Evolutionary conservation across 2,329 filamentous ascomycete genomes (phyloP).

Genomic region (Colletotrichum higginsianum): DNA sequence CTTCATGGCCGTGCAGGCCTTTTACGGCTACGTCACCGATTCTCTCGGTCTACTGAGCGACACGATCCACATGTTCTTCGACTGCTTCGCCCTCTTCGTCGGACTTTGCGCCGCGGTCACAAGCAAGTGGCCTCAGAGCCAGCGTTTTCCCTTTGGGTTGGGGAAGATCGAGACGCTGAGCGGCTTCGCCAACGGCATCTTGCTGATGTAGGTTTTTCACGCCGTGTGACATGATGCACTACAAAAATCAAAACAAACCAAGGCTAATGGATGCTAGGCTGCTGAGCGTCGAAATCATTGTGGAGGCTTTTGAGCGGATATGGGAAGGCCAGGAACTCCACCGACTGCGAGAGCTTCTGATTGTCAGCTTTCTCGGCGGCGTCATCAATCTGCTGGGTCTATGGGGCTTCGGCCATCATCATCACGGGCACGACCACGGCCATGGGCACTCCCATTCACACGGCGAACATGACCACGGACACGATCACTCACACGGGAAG

Average conservation of each 20-base stretch:
- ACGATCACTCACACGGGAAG: slow-evolving; percentile 58
- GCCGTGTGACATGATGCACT: accelerated
- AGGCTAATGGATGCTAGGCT: slow-evolving; percentile 66
- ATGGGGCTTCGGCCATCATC: slow-evolving; percentile 82
- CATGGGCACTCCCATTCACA: slow-evolving; percentile 56
- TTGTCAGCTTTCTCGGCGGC: slow-evolving; percentile 89
- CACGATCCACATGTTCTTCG: slow-evolving; percentile 99
- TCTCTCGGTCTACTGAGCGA: slow-evolving; percentile 96
- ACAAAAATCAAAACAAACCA: no score
- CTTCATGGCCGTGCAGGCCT: slow-evolving; percentile 95
- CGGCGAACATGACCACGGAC: slow-evolving; percentile 58
- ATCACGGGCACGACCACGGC: slow-evolving; percentile 66
- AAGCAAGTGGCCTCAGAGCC: slow-evolving; percentile 95
- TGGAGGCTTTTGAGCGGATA: slow-evolving; percentile 91
- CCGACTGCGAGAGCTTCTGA: slow-evolving; percentile 86
- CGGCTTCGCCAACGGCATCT: slow-evolving; percentile 96
- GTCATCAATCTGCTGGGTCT: slow-evolving; percentile 94
- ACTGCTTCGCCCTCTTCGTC: slow-evolving; percentile 92
- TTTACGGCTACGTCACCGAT: slow-evolving; percentile 94
- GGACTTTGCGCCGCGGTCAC: slow-evolving; percentile 93
- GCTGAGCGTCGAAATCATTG: slow-evolving; percentile 95
- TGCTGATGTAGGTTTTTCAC: slow-evolving; percentile 78
- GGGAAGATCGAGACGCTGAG: slow-evolving; percentile 97
- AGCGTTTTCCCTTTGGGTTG: slow-evolving; percentile 93
- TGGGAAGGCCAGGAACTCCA: slow-evolving; percentile 88